phyloP scores from a whole-genome alignment of 257 asterid genomes.

The Solanum pimpinellifolium region DNA sequence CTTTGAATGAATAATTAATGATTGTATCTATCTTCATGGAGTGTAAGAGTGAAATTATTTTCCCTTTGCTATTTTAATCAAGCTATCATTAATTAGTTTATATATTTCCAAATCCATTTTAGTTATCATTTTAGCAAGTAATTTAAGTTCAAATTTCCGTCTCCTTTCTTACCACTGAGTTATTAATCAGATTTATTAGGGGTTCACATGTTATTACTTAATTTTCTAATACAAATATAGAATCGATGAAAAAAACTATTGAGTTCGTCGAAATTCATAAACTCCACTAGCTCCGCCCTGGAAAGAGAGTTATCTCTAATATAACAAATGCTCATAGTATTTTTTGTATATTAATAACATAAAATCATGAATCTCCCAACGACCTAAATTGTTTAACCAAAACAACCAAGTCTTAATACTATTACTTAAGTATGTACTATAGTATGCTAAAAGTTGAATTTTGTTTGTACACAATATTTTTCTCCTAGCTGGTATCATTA shows the following conservation, averaged over 20 bases:
- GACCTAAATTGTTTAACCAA: not conserved
- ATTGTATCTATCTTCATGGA: no score
- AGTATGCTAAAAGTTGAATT: not conserved
- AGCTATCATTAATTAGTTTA: not conserved
- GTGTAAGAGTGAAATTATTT: no score
- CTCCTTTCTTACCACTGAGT: no score
- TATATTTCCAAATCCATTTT: not conserved
- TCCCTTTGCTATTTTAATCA: not conserved
- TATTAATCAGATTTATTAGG: no score
- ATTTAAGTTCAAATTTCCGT: no score
- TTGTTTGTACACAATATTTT: not conserved
- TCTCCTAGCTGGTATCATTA: not conserved
- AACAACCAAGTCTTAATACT: not conserved
- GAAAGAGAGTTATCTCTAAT: not conserved
- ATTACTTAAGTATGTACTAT: not conserved
- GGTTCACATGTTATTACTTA: no score
- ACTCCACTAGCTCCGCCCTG: no score
- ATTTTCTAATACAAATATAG: no score
- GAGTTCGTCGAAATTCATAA: fast-evolving
- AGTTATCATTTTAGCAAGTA: not conserved
- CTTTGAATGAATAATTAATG: no score
- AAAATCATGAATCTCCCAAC: not conserved
- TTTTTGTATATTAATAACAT: not conserved
- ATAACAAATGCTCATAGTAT: not conserved
- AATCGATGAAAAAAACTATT: no score